A percentile compares a stretch with the other conserved stretches of the same genome.
Evolutionary conservation across 1,139 yeast genomes (phyloP).

Genomic region (Candida buenavistaensis): DNA sequence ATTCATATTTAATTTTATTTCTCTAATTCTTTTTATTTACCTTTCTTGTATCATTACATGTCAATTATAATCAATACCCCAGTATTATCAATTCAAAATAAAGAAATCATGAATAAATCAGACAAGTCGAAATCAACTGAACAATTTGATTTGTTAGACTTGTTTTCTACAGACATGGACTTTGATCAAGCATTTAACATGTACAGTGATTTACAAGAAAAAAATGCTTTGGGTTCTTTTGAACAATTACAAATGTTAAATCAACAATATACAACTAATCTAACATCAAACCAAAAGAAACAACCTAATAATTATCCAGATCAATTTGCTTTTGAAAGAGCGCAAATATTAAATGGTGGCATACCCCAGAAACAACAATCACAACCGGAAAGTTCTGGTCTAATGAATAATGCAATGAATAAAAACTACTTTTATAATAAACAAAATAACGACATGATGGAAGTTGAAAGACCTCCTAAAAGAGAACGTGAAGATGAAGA

Average conservation of each 20-base stretch:
- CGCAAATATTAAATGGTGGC: constrained; percentile 14
- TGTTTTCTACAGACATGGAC: constrained; percentile 45
- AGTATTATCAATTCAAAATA: no score
- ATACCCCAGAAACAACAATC: constrained; percentile 5
- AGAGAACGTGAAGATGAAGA: no score
- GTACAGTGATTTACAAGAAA: constrained; percentile 43
- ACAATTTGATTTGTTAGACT: constrained; percentile 26
- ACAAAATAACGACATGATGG: no score
- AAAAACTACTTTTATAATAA: constrained; percentile 4
- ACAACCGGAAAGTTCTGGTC: no score
- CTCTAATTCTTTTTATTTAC: no score
- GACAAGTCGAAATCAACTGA: no score
- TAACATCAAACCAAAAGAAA: no score
- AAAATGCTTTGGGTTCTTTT: constrained; percentile 34
- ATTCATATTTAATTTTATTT: no score
- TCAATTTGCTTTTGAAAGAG: constrained; percentile 14
- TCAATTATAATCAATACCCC: no score
- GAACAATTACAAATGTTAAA: constrained; percentile 40
- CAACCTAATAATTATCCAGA: constrained; percentile 11
- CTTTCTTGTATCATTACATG: no score
- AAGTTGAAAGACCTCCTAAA: no score
- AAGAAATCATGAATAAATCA: no score
- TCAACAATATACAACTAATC: constrained; percentile 16
- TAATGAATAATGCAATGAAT: neutral
- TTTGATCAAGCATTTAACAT: constrained; percentile 48